A percentile compares a stretch with the other conserved stretches of the same genome.
Evolutionary conservation across 2,329 filamentous ascomycete genomes (phyloP).

Genomic region (Cladosporium sp.): DNA sequence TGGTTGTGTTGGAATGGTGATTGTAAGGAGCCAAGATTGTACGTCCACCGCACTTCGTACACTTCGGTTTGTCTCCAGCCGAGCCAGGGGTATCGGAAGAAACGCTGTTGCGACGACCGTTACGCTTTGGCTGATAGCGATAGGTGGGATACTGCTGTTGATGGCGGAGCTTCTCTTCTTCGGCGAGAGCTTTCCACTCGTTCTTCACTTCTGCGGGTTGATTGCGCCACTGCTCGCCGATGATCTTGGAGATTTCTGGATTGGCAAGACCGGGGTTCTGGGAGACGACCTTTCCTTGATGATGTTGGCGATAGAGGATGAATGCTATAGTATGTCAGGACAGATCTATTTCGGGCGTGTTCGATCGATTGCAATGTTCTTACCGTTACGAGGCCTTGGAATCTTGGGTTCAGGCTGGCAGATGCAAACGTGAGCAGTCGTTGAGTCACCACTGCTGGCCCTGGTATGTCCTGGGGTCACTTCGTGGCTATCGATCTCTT

Average conservation of each 20-base stretch:
- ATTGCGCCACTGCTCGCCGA: constrained; percentile 85
- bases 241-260: constrained; percentile 95
- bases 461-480: constrained; percentile 26
- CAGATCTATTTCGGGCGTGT: not conserved
- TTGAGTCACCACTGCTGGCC: constrained; percentile 37
- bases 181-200: constrained; percentile 84
- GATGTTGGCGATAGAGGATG: constrained; percentile 93
- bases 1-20: constrained; percentile 20
- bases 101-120: constrained; percentile 41
- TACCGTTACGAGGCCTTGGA: constrained; percentile 66
- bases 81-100: constrained; percentile 26
- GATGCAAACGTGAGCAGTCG: constrained; percentile 58
- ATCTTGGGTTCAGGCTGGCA: constrained; percentile 70
- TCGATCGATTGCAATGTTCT: constrained; percentile 34
- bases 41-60: constrained; percentile 67
- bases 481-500: constrained; percentile 22
- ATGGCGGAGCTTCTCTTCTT: constrained; percentile 89
- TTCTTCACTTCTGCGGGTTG: constrained; percentile 71
- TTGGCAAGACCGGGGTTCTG: constrained; percentile 88
- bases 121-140: constrained; percentile 77
- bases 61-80: constrained; percentile 47
- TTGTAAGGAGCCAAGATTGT: constrained; percentile 57
- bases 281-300: constrained; percentile 76
- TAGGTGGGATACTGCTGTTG: constrained; percentile 89
- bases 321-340: constrained; percentile 63